Evolutionary conservation across 75 land plant genomes (phyloP).

Genomic region (Pseudotsuga menziesii): DNA sequence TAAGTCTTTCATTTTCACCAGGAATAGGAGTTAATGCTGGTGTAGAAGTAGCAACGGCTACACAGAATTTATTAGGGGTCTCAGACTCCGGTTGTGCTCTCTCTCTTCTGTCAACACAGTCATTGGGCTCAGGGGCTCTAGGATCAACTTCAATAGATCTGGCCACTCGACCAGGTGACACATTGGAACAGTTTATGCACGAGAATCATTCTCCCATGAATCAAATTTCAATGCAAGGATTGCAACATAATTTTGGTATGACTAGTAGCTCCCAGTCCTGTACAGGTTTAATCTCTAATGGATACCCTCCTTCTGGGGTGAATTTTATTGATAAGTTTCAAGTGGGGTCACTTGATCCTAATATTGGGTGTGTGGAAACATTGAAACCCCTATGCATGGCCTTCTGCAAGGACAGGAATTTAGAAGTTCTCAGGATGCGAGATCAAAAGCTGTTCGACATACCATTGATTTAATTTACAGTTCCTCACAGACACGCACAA

Average conservation of each 20-base stretch:
- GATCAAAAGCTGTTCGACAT: constrained; percentile 4
- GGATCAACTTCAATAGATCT: constrained; percentile 13
- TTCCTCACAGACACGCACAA: constrained; percentile 9
- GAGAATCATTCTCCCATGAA: background rate
- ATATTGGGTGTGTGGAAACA: background rate
- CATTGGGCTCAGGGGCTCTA: constrained; percentile 33
- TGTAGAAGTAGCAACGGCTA: constrained; percentile 22
- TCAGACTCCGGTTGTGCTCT: constrained; percentile 58
- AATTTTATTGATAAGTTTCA: background rate
- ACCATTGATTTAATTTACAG: constrained; percentile 10
- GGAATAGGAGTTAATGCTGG: constrained; percentile 28
- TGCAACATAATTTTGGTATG: constrained; percentile 7
- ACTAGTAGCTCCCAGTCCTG: constrained; percentile 8
- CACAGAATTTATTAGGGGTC: constrained; percentile 22
- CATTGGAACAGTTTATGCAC: constrained; percentile 29
- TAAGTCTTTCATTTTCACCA: constrained; percentile 16
- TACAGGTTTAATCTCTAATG: background rate
- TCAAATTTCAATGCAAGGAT: background rate
- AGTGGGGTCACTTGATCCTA: background rate
- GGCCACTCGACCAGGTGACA: constrained; percentile 13
- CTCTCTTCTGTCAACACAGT: constrained; percentile 86
- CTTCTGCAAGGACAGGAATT: background rate
- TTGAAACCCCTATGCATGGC: constrained; percentile 3
- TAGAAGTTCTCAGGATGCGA: constrained; percentile 6
- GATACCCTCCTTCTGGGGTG: background rate